Conservation (phyloP, 106 monocot genomes). For the Chionographis japonica region DNA sequence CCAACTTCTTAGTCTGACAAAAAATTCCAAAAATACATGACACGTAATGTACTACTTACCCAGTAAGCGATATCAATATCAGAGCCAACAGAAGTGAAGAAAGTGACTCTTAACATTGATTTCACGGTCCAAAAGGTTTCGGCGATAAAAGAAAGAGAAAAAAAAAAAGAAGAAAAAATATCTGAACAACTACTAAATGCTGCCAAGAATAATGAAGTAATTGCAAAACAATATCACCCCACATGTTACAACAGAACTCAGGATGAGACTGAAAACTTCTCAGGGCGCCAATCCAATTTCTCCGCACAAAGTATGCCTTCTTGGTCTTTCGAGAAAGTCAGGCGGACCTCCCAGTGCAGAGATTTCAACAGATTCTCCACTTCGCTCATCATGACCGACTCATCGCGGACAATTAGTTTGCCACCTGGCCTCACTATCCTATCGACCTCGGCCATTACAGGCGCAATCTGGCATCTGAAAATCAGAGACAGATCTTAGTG, state of each 20-base stretch:
- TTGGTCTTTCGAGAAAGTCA: conserved; percentile 46
- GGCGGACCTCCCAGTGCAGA: conserved; percentile 67
- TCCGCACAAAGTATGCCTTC: conserved; percentile 71
- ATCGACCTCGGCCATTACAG: conserved; percentile 79
- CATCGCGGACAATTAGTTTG: conserved; percentile 72
- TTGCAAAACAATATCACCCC: too few relatives aligned
- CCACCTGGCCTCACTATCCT: conserved; percentile 83
- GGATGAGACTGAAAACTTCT: conserved; percentile 22
- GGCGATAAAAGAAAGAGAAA: too few relatives aligned
- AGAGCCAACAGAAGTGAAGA: too few relatives aligned
- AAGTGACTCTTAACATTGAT: too few relatives aligned
- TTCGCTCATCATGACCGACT: conserved; percentile 38
- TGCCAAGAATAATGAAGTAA: too few relatives aligned
- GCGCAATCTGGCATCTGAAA: conserved; percentile 69
- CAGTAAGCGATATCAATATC: too few relatives aligned
- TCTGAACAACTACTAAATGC: too few relatives aligned
- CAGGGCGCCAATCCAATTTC: conserved; percentile 80
- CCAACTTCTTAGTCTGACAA: too few relatives aligned
- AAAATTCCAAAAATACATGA: too few relatives aligned
- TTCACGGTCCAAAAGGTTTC: too few relatives aligned
- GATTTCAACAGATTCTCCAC: conserved; percentile 70
- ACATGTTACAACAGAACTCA: conserved; percentile 7
- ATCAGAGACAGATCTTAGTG: not conserved
- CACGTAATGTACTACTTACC: too few relatives aligned
- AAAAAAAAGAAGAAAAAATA: too few relatives aligned